Evolutionary conservation across 1,284 basidiomycete genomes (phyloP), one percentile per base, ranked within the genome.

Genomic region (Farysia itapuensis): DNA sequence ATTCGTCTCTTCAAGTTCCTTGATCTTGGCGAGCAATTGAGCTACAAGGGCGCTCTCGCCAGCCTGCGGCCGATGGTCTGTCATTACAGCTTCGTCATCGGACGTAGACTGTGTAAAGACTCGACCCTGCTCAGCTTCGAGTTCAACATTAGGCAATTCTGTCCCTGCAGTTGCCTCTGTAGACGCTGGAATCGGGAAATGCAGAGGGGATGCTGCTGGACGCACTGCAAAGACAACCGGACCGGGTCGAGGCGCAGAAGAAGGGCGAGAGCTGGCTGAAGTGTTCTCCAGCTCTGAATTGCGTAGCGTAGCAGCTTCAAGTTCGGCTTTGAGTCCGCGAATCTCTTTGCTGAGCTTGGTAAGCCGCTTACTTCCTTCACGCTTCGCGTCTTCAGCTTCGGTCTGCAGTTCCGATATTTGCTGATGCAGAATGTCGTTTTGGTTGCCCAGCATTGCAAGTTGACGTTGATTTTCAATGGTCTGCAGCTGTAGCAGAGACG

Each of bases 1-100:
- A 34, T 72, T 72, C 4, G 65, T 65, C 36, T 70, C 66, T 39
- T 70, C 68, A 6, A 72, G 47, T 41, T 72, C 70, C 16, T 54
- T 53, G 43, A 72, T 59, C 45, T 72, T 72, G 44, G 59, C 51
- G 12, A 72, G 43, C 4, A 72, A 43, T 26, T 66, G 70, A 1
- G 56, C 48, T 0, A 72, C 41, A 2, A 72, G 38, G 16, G 59
- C 67, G 11, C 54, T 51, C 31, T 72, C 68, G 18, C 46, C 53
- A 2, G 23, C 38, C 12, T 46, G 32, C 5, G 43, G 23, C 11
- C 35, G 35, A 11, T 21, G 13, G 18, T 6, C 34, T 11, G 36
- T 34, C 12, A 41, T 45, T 1, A 57, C 47, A 13, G 31, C 47
- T 26, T 63, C 59, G 22, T 56, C 44, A 19, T 51, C 51, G 16